Evolutionary conservation across 345 rosid species (phyloP).

Genomic region (Brassica incana): DNA sequence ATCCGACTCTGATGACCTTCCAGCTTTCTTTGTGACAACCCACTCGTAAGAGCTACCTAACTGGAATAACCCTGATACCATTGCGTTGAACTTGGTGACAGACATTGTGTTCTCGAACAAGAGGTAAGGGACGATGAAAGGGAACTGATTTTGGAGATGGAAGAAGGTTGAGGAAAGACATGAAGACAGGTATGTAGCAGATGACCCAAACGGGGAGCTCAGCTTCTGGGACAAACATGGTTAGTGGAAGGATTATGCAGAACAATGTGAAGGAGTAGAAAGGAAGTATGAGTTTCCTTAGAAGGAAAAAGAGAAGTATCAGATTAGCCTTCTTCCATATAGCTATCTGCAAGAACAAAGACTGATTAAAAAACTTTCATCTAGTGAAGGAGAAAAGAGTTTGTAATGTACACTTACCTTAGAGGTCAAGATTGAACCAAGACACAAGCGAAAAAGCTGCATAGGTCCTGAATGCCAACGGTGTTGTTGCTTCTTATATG

Average conservation of each 20-base stretch:
- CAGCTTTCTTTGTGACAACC: slow-evolving; percentile 90
- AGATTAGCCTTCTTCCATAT: slow-evolving; percentile 79
- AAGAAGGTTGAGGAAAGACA: slow-evolving; percentile 87
- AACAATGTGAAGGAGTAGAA: slow-evolving; percentile 87
- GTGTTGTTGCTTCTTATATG: slow-evolving; percentile 91
- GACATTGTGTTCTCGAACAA: slow-evolving; percentile 91
- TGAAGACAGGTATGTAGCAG: slow-evolving; percentile 71
- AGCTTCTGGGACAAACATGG: slow-evolving; percentile 88
- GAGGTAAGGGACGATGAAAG: slow-evolving; percentile 86
- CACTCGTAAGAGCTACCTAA: slow-evolving; percentile 91
- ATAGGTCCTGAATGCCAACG: slow-evolving; percentile 96
- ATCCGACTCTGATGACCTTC: slow-evolving; percentile 85
- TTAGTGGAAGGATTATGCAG: slow-evolving; percentile 84
- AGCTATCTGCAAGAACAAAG: slow-evolving; percentile 57
- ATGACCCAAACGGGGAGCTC: slow-evolving; percentile 88
- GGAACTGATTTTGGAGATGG: slow-evolving; percentile 74
- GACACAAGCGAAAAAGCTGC: slow-evolving; percentile 88
- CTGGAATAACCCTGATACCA: slow-evolving; percentile 82
- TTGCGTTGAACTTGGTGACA: slow-evolving; percentile 83
- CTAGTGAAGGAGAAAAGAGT: neutral
- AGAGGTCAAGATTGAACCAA: slow-evolving; percentile 71
- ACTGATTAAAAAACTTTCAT: neutral
- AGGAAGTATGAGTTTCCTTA: slow-evolving; percentile 87
- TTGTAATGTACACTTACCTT: slow-evolving; percentile 46
- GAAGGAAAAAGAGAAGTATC: slow-evolving; percentile 68